Conservation (phyloP, 169 alveolate genomes). For the Plasmodium gaboni region DNA sequence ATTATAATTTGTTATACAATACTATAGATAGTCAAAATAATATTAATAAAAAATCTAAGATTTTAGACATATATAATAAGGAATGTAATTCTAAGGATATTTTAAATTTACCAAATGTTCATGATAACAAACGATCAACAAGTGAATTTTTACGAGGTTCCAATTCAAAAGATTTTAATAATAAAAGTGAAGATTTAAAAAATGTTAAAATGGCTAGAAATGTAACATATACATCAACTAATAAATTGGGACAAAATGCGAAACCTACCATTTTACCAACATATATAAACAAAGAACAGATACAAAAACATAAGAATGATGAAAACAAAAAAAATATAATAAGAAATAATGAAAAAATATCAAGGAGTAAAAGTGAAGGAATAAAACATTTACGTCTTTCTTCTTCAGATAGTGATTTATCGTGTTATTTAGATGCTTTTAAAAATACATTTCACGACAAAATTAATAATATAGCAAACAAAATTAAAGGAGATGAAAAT, state of each 20-base stretch:
- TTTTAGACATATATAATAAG: neutral
- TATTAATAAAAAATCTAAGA: neutral
- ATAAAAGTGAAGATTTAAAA: neutral
- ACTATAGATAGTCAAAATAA: neutral
- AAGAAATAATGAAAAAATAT: neutral
- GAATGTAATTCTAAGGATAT: slow-evolving; percentile 3
- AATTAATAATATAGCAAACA: too few relatives aligned
- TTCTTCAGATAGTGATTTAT: slow-evolving; percentile 8
- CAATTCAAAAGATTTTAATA: neutral
- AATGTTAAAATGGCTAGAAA: slow-evolving; percentile 1
- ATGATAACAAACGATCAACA: slow-evolving; percentile 31
- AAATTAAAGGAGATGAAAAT: neutral
- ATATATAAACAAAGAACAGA: neutral
- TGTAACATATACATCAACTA: slow-evolving; percentile 4
- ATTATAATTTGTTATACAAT: neutral
- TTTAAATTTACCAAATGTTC: neutral
- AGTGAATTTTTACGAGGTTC: slow-evolving; percentile 22
- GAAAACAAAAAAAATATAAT: neutral
- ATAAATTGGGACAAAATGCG: neutral
- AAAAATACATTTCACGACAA: neutral
- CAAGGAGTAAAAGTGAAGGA: slow-evolving; percentile 40
- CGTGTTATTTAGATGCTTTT: neutral
- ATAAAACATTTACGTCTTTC: neutral
- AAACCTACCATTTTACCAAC: neutral
- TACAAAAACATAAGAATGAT: neutral